Conservation (phyloP, 2,329 filamentous ascomycete genomes). For the Blastomyces parvus region DNA sequence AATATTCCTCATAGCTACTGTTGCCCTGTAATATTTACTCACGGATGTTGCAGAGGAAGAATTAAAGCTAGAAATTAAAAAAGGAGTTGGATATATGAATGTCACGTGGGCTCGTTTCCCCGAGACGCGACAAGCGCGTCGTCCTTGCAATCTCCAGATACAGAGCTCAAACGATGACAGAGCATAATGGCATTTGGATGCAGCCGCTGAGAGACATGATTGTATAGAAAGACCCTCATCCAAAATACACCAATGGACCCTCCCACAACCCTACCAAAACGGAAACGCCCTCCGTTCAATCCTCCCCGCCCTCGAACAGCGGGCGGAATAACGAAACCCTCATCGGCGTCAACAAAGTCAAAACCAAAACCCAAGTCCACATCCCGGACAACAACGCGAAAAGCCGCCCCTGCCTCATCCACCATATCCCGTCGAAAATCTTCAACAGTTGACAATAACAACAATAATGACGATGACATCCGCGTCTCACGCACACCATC, state of each 20-base stretch:
- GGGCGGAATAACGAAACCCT: constrained; percentile 18
- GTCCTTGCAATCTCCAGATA: background rate
- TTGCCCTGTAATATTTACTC: too few species aligned
- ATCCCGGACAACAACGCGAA: constrained; percentile 13
- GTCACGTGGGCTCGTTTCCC: constrained; percentile 1
- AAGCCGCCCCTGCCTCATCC: constrained; percentile 12
- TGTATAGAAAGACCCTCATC: background rate
- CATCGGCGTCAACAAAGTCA: constrained; percentile 15
- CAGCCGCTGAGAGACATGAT: background rate
- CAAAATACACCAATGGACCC: constrained; percentile 17
- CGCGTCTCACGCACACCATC: constrained; percentile 9
- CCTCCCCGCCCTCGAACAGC: constrained; percentile 32
- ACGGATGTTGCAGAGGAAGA: too few species aligned
- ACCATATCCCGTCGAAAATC: constrained; percentile 14
- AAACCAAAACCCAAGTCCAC: constrained; percentile 17
- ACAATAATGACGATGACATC: constrained; percentile 4
- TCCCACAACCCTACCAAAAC: constrained; percentile 24
- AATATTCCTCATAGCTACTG: too few species aligned
- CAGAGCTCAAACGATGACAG: background rate
- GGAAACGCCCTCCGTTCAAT: constrained; percentile 36
- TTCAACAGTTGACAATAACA: constrained; percentile 9
- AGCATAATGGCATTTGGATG: background rate
- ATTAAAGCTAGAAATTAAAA: too few species aligned
- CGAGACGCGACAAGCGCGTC: constrained; percentile 1
- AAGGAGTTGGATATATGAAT: too few species aligned